Evolutionary conservation across 306 rosid species (phyloP).

Genomic region (Bauhinia variegata): DNA sequence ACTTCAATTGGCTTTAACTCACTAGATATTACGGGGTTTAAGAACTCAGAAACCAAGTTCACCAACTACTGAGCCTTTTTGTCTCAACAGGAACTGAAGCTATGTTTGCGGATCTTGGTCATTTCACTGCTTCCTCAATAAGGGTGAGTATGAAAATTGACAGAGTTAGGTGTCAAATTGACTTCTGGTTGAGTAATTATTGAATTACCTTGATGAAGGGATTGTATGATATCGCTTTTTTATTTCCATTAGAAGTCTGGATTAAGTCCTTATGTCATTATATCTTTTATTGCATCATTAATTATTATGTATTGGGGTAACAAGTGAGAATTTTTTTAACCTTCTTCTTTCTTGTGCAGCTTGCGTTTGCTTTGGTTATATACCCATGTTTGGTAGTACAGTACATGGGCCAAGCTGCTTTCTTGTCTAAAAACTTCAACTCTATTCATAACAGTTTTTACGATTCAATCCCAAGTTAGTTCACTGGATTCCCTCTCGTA

Average conservation of each 20-base stretch:
- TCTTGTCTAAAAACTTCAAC: slow-evolving; percentile 59
- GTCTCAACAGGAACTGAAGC: slow-evolving; percentile 79
- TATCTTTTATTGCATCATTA: no score
- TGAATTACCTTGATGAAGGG: background rate
- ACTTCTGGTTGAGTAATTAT: background rate
- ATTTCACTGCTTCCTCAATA: slow-evolving; percentile 78
- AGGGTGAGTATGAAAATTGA: slow-evolving; percentile 56
- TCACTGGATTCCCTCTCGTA: no score
- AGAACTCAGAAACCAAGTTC: slow-evolving; percentile 11
- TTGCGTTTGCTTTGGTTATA: slow-evolving; percentile 68
- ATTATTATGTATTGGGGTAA: no score
- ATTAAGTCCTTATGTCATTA: no score
- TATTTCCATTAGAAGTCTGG: background rate
- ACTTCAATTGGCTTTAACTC: slow-evolving; percentile 16
- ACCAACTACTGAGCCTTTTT: slow-evolving; percentile 26
- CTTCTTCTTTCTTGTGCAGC: slow-evolving; percentile 52
- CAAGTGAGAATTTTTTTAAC: slow-evolving; percentile 18
- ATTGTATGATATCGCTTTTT: background rate
- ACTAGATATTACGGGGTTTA: slow-evolving; percentile 1
- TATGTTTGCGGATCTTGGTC: slow-evolving; percentile 90
- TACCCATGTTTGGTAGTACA: slow-evolving; percentile 89
- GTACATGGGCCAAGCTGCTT: slow-evolving; percentile 94
- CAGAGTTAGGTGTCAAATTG: slow-evolving; percentile 3
- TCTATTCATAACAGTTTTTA: slow-evolving; percentile 59
- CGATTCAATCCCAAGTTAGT: slow-evolving; percentile 79